These are phyloP conservation scores for Aspergillus leporis DNA, from an alignment of 495 filamentous ascomycete species.

Conservation along the genomic window DNA sequence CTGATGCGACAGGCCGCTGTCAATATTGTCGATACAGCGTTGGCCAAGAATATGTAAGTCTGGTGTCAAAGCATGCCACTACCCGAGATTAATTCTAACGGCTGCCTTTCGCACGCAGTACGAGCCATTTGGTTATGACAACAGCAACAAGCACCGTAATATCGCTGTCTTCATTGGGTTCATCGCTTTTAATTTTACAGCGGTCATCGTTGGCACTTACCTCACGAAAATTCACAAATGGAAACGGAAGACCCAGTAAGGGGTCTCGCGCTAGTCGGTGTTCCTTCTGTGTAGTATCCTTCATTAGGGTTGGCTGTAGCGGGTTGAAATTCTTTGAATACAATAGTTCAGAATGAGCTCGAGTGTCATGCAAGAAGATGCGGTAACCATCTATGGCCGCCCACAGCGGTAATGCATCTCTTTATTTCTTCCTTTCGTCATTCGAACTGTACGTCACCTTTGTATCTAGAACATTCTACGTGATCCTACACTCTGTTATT, in stretches of 20 bases:
- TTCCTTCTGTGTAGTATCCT: too few relatives aligned
- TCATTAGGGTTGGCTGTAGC: too few relatives aligned
- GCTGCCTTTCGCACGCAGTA: slow-evolving; percentile 7
- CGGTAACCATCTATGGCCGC: too few relatives aligned
- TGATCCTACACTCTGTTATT: too few relatives aligned
- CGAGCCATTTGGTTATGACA: slow-evolving; percentile 15
- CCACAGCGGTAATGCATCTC: too few relatives aligned
- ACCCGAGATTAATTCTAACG: background rate
- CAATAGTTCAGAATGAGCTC: too few relatives aligned
- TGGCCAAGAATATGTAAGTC: slow-evolving; percentile 22
- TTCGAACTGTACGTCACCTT: too few relatives aligned
- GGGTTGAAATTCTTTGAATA: too few relatives aligned
- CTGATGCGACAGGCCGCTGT: slow-evolving; percentile 51
- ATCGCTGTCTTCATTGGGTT: slow-evolving; percentile 35
- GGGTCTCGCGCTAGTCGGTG: too few relatives aligned
- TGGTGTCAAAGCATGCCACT: background rate
- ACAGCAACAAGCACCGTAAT: slow-evolving; percentile 15
- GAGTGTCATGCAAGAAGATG: too few relatives aligned
- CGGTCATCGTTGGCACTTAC: slow-evolving; percentile 26
- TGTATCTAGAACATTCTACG: too few relatives aligned
- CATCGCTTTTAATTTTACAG: slow-evolving; percentile 30
- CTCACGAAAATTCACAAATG: slow-evolving; percentile 11
- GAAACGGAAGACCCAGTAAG: background rate
- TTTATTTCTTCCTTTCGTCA: too few relatives aligned
- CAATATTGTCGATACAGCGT: slow-evolving; percentile 50